A percentile compares a stretch with the other conserved stretches of the same genome.
Conservation (phyloP, 331 rosid genomes). For the Stylosanthes scabra region DNA sequence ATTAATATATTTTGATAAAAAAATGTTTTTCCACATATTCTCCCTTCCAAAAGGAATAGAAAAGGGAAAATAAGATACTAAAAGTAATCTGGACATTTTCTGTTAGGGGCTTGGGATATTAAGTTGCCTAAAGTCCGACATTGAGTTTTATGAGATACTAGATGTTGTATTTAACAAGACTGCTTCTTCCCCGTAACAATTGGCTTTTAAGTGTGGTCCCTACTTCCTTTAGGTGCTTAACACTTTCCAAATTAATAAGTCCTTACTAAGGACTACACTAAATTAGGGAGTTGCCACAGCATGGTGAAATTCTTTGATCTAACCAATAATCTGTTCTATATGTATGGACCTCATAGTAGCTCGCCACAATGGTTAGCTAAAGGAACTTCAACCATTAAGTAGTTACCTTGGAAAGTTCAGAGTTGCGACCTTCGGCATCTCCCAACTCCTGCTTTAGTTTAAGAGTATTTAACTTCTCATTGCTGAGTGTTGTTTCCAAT, state of each 20-base stretch:
- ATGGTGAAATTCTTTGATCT: constrained; percentile 20
- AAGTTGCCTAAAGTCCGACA: no score
- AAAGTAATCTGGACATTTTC: background rate
- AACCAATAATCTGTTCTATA: constrained; percentile 5
- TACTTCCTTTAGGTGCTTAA: no score
- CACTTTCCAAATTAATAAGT: background rate
- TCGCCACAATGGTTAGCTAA: background rate
- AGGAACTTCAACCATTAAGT: constrained; percentile 22
- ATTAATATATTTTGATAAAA: constrained; percentile 3
- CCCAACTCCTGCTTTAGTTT: constrained; percentile 85
- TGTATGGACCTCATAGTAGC: constrained; percentile 10
- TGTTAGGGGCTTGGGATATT: no score
- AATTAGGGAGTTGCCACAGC: background rate
- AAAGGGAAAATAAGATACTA: background rate
- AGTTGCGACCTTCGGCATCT: constrained; percentile 71
- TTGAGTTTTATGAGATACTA: no score
- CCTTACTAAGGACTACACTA: constrained; percentile 5
- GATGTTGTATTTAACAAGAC: no score
- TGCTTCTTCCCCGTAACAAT: no score
- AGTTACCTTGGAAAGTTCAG: constrained; percentile 87
- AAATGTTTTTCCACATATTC: background rate
- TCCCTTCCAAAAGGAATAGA: background rate
- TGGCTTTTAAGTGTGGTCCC: no score
- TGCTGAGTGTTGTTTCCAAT: constrained; percentile 76
- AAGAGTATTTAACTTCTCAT: constrained; percentile 71